Percentiles rank a stretch among this genome's conserved stretches.
phyloP scores from a whole-genome alignment of 2,329 filamentous ascomycete genomes.

The Rachicladosporium sp. region DNA sequence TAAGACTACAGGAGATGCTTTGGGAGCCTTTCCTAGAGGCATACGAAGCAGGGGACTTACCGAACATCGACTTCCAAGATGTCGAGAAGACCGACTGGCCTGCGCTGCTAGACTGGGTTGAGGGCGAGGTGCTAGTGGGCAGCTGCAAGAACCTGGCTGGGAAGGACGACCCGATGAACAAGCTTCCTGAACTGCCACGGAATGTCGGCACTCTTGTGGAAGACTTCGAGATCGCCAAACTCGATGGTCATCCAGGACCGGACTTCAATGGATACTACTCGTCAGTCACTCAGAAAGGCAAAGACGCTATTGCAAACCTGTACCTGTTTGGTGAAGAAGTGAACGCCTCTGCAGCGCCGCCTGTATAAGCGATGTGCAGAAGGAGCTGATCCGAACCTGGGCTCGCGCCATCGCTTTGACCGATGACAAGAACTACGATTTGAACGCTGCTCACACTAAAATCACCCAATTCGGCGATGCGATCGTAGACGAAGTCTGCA shows the following conservation, averaged over 20 bases:
- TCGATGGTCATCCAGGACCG: too few species aligned
- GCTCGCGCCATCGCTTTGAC: slow-evolving; percentile 34
- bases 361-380: slow-evolving; percentile 5
- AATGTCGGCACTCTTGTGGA: neutral
- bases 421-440: slow-evolving; percentile 27
- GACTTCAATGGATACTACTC: too few species aligned
- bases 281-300: too few species aligned
- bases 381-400: slow-evolving; percentile 30
- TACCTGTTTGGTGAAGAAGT: slow-evolving; percentile 2
- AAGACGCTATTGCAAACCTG: too few species aligned
- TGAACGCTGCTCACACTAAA: slow-evolving; percentile 28
- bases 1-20: slow-evolving; percentile 50
- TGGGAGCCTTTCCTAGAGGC: slow-evolving; percentile 53
- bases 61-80: slow-evolving; percentile 51
- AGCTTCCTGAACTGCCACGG: neutral
- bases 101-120: slow-evolving; percentile 53
- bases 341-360: neutral
- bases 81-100: slow-evolving; percentile 57
- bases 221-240: too few species aligned
- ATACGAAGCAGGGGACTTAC: slow-evolving; percentile 50
- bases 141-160: slow-evolving; percentile 2
- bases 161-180: slow-evolving; percentile 1
- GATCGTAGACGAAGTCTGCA: slow-evolving; percentile 37
- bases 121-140: slow-evolving; percentile 28
- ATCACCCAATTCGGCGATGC: slow-evolving; percentile 23